phyloP scores from a whole-genome alignment of 768 basidiomycete genomes.

The Tephrocybe sp. region DNA sequence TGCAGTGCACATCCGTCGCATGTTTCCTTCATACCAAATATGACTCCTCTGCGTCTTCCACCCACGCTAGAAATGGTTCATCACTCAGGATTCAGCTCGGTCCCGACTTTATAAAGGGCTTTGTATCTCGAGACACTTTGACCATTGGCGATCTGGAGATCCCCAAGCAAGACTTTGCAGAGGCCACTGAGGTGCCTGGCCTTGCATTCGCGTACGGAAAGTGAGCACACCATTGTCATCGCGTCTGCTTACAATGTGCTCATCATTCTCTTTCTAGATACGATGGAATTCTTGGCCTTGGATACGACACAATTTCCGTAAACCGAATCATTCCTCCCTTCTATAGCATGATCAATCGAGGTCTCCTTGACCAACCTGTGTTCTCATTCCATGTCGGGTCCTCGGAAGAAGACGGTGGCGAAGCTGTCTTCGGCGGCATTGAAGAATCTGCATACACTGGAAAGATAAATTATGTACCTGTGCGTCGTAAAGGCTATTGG shows the following conservation, averaged over 20 bases:
- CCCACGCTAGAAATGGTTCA: constrained; percentile 89
- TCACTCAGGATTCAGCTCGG: constrained; percentile 93
- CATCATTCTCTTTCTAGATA: constrained; percentile 51
- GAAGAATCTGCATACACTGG: constrained; percentile 78
- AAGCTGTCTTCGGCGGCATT: constrained; percentile 90
- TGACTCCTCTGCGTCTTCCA: constrained; percentile 72
- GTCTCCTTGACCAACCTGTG: constrained; percentile 79
- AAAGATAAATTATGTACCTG: constrained; percentile 81
- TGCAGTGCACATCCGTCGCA: constrained; percentile 80
- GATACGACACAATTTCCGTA: constrained; percentile 93
- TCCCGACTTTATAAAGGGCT: constrained; percentile 95
- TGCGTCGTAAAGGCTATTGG: constrained; percentile 97
- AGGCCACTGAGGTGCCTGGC: constrained; percentile 94
- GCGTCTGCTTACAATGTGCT: neutral
- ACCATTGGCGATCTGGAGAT: constrained; percentile 82
- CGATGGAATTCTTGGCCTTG: constrained; percentile 94
- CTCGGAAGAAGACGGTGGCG: constrained; percentile 87
- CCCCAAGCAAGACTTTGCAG: constrained; percentile 83
- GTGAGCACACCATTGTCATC: constrained; percentile 42
- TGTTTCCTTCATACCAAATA: constrained; percentile 96
- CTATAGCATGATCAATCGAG: constrained; percentile 86
- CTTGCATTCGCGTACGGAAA: constrained; percentile 97
- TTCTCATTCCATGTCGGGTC: constrained; percentile 94
- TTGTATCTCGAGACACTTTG: constrained; percentile 82
- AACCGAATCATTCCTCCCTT: constrained; percentile 93